Evolutionary conservation across 306 rosid species (phyloP).

Genomic region (Mimosa pudica): DNA sequence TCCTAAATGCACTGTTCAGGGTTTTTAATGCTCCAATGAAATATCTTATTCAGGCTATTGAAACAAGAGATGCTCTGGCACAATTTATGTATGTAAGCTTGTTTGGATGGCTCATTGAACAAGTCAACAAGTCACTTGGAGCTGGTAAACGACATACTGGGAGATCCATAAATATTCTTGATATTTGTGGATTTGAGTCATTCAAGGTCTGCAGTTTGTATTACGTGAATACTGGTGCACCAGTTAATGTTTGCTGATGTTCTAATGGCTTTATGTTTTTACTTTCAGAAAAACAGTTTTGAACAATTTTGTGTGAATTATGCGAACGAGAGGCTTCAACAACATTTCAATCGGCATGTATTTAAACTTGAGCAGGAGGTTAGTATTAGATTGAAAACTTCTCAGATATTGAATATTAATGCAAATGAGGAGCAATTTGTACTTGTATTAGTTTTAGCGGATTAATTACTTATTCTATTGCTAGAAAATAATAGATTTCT

Average conservation of each 20-base stretch:
- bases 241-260: constrained; percentile 18
- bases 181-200: constrained; percentile 84
- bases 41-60: constrained; percentile 59
- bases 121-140: constrained; percentile 75
- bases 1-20: constrained; percentile 25
- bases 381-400: constrained; percentile 24
- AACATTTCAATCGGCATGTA: constrained; percentile 80
- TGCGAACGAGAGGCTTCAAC: constrained; percentile 98
- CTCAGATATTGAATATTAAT: constrained; percentile 3
- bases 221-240: constrained; percentile 28
- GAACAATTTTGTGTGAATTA: constrained; percentile 94
- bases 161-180: constrained; percentile 82
- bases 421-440: constrained; percentile 2
- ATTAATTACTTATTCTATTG: constrained; percentile 10
- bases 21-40: background rate
- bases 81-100: constrained; percentile 74
- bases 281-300: constrained; percentile 73
- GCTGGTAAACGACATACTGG: constrained; percentile 46
- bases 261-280: constrained; percentile 37
- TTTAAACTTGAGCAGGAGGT: constrained; percentile 95
- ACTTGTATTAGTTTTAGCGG: constrained; percentile 6
- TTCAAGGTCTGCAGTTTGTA: constrained; percentile 61
- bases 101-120: constrained; percentile 90
- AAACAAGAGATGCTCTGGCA: constrained; percentile 77
- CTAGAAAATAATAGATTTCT: constrained; percentile 6